These are phyloP conservation scores for Exophiala sideris DNA, from an alignment of 2,329 filamentous ascomycete genomes.

Conservation along the genomic window DNA sequence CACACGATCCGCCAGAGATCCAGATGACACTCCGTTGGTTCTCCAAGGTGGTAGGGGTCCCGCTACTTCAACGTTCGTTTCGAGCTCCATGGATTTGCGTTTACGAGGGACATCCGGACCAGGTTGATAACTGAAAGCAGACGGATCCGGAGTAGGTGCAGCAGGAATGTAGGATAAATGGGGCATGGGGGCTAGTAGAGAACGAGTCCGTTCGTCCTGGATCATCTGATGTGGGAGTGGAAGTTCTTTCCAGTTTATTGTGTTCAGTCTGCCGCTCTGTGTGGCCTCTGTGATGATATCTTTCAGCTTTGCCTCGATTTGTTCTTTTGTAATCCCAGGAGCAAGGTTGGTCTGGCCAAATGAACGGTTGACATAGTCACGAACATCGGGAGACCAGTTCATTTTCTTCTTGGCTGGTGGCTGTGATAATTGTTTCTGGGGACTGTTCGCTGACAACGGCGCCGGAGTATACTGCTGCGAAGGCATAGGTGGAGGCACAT, in stretches of 20 bases:
- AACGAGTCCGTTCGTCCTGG: conserved; percentile 59
- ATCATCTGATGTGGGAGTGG: conserved; percentile 84
- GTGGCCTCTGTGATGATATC: conserved; percentile 79
- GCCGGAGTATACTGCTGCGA: conserved; percentile 31
- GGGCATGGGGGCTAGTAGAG: conserved; percentile 25
- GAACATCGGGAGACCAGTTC: conserved; percentile 78
- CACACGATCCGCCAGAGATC: conserved; percentile 67
- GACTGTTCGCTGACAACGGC: conserved; percentile 24
- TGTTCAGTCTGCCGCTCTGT: conserved; percentile 66
- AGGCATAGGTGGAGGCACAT: conserved; percentile 27
- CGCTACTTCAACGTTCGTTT: conserved; percentile 53
- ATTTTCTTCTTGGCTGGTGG: conserved; percentile 56
- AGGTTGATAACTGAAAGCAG: conserved; percentile 25
- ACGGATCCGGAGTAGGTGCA: conserved; percentile 18
- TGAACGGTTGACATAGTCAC: conserved; percentile 82
- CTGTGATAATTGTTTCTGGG: conserved; percentile 33
- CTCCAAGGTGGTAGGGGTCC: conserved; percentile 65
- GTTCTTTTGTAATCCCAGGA: conserved; percentile 58
- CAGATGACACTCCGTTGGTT: conserved; percentile 60
- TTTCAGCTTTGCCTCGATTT: conserved; percentile 83
- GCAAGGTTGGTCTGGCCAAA: conserved; percentile 73
- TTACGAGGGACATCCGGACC: conserved; percentile 58
- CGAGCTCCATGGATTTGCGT: conserved; percentile 70
- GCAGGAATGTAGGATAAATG: conserved; percentile 24
- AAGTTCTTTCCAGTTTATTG: conserved; percentile 77